Evolutionary conservation across 176 grass and related monocot genomes (phyloP), one percentile per base, ranked within the genome.

Genomic region (Aegilops umbellulata): DNA sequence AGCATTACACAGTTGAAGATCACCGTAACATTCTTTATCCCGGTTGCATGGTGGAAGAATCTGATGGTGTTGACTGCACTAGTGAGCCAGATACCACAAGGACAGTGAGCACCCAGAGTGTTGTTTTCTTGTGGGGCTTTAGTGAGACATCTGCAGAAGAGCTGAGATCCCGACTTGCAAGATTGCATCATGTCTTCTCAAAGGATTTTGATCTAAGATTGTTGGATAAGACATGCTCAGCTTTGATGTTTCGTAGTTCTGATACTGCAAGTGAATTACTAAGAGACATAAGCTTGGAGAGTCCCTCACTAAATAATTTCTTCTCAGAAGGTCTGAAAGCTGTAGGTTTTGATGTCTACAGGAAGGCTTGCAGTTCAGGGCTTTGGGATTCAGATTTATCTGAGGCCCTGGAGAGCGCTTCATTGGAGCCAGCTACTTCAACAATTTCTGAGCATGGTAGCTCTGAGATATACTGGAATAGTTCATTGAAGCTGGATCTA

Each of bases 101-200:
- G 76, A 64, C 65, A 89, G 38, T 83, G 46, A 90, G 76, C 55
- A 86, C 72, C 30, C 67, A 88, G 76, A 87, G 91, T 44, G 85
- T 98, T 62, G 3, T 98, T 71, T 91, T 98, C 47, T 74, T 98
- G 49, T 98, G 93, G 96, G 96, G 91, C 15, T 94, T 92, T 83
- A 63, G 73, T 65, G 77, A 57, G 35, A 82, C 76, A 74, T 93
- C 88, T 57, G 68, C 47, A 34, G 86, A 69, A 29, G 80, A 98
- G 55, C 77, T 98, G 78, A 95, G 84, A 89, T 57, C 41, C 19
- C 62, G 67, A 27, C 90, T 98, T 51, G 66, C 64, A 83, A 81
- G 82, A 63, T 83, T 84, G 55, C 91, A 98, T 80, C 42, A 65
- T 35, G 76, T 81, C 58, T 95, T 98, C 70, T 84, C 55, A 29